Evolutionary conservation across 805 yeast genomes (phyloP), one percentile per base, ranked within the genome.

Genomic region (Lachancea sp.): DNA sequence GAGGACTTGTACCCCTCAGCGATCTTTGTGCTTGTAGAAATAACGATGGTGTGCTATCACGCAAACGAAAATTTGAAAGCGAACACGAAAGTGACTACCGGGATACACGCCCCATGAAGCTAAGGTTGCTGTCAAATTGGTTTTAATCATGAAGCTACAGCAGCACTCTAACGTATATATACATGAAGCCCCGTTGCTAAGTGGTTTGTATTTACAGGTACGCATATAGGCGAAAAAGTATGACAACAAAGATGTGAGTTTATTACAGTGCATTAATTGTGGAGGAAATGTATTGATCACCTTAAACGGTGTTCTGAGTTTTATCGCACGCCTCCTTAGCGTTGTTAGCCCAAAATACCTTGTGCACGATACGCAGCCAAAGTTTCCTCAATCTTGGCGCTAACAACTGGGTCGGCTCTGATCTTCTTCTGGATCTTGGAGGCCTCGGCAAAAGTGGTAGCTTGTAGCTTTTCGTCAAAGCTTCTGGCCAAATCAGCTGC

Each of bases 371-470:
- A 58, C 25, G 60, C 54, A 45, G 69, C 68, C 67, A 79, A 63
- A 33, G 81, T 67, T 63, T 80, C 83, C 46, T 72, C 71, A 49
- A 83, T 75, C 64, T 78, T 81, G 26, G 68, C 67, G 52, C 76
- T 72, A 59, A 83, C 71, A 19, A 72, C 64, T 30, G 86, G 85
- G 58, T 83, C 92, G 39, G 72, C 65, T 65, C 73, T 78, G 53
- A 92, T 77, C 58, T 81, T 78, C 58, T 79, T 68, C 72, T 92
- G 98, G 68, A 88, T 78, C 63, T 83, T 84, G 36, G 96, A 79
- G 48, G 97, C 96, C 68, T 87, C 96, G 45, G 90, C 89, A 54
- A 85, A 83, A 15, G 92, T 81, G 47, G 87, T 80, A 42, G 96
- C 92, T 69, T 87, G 96, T 41, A 83, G 71, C 69, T 86, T 83